These are phyloP conservation scores for Amanita fuliginea DNA, from an alignment of 768 basidiomycete species.

Conservation along the genomic window DNA sequence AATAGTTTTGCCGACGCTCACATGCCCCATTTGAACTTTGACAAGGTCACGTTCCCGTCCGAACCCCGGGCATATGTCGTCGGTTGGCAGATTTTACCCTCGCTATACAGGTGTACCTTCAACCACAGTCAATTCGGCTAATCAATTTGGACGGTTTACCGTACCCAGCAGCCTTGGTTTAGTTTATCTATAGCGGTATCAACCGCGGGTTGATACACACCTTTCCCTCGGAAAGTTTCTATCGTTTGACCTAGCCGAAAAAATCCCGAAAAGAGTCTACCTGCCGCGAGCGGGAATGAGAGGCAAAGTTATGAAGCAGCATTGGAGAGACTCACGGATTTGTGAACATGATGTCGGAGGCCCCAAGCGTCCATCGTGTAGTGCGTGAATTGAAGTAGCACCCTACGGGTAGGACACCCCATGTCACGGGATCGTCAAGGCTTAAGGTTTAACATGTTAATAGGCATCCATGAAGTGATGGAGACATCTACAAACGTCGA, in stretches of 20 bases:
- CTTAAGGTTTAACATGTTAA: conserved; percentile 24
- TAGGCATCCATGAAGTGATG: conserved; percentile 6
- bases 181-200: conserved; percentile 75
- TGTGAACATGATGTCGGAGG: conserved; percentile 90
- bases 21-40: conserved; percentile 95
- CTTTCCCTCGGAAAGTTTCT: conserved; percentile 86
- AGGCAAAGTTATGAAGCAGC: conserved; percentile 6
- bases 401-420: conserved; percentile 70
- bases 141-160: conserved; percentile 14
- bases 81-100: conserved; percentile 81
- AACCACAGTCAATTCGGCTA: neutral
- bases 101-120: conserved; percentile 87
- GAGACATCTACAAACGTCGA: conserved; percentile 50
- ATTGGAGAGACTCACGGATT: conserved; percentile 51
- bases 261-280: conserved; percentile 71
- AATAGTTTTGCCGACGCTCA: conserved; percentile 31
- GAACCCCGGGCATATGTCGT: conserved; percentile 30
- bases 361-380: conserved; percentile 88
- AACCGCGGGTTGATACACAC: conserved; percentile 80
- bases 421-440: conserved; percentile 75
- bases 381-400: conserved; percentile 48
- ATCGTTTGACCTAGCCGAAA: conserved; percentile 86
- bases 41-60: conserved; percentile 37
- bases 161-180: conserved; percentile 78
- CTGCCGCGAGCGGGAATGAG: conserved; percentile 17